Evolutionary conservation across 257 asterid species (phyloP).

Genomic region (Cynanchum wilfordii): DNA sequence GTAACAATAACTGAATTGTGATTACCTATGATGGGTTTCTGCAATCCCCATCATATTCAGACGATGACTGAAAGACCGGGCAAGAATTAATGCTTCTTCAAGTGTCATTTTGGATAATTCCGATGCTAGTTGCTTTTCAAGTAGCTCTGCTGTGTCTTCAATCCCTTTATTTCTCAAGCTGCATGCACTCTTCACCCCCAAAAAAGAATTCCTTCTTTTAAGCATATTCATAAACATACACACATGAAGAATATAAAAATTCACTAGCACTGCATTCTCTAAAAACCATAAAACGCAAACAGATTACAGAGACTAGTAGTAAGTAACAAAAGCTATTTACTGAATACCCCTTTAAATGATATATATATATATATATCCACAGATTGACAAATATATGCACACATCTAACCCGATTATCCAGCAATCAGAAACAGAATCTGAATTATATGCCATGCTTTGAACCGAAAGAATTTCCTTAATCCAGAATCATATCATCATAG

Average conservation of each 20-base stretch:
- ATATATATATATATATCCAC: neutral
- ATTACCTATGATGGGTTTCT: slow-evolving; percentile 92
- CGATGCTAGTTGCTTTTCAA: slow-evolving; percentile 78
- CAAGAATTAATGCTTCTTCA: slow-evolving; percentile 84
- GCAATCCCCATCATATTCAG: slow-evolving; percentile 86
- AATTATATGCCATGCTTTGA: neutral
- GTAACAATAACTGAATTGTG: neutral
- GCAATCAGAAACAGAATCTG: neutral
- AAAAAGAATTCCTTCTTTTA: slow-evolving; percentile 11
- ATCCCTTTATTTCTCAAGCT: slow-evolving; percentile 81
- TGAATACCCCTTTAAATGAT: neutral
- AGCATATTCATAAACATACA: slow-evolving; percentile 12
- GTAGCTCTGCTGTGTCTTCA: slow-evolving; percentile 87
- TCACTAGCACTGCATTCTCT: neutral
- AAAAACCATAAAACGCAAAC: neutral
- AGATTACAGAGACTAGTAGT: neutral
- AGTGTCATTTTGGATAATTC: slow-evolving; percentile 80
- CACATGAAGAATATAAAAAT: neutral
- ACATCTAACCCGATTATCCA: neutral
- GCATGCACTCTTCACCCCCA: slow-evolving; percentile 68
- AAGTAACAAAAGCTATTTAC: neutral
- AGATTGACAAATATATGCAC: neutral
- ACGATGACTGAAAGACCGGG: slow-evolving; percentile 89
- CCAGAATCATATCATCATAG: neutral
- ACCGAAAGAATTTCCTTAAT: neutral